Base-by-base conservation (phyloP, 176 grass and related monocot species). In the Eleusine indica region DNA sequence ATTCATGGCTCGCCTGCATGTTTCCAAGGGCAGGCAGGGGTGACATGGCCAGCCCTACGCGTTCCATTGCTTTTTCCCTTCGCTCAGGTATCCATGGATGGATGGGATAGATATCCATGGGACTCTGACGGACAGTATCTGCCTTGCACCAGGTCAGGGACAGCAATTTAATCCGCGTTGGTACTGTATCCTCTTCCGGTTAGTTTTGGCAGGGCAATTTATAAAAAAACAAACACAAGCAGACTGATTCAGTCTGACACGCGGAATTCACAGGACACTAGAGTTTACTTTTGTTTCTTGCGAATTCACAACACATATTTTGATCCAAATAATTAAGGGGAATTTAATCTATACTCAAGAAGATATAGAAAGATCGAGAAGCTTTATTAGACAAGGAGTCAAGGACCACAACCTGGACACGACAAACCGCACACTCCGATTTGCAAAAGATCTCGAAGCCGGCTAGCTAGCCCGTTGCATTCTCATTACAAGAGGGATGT, bases 1-100 rank as follows among this genome's bases (percentile, higher is more conserved):
- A 87, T 77, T 87, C 28, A 87, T 71, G 65, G 43, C 79, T 64
- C 1, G 42, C 54, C 53, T 82, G 73, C 65, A 53, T 82, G 32
- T 82, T 87, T 77, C 66, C 56, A 87, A 75, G 61, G 77, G 53
- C 53, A 7, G 18, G 77, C 84, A 57, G 56, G 35, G 38, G 57
- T 74, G 74, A 39, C 41, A 40, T 17, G 25, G 16, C n/a, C 21
- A 40, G 32, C 6, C 65, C 5, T 30, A 15, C 68, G 62, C 54
- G 57, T 39, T 73, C 53, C 15, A 1, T 73, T 54, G 30, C 57
- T 73, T 57, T 73, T 86, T 48, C 21, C 28, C 72, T 25, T 3
- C 35, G 40, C 52, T 61, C 51, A 49, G 41, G 68, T 41, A 46
- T 13, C 53, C 56, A 22, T 25, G 58, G 58, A 28, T 62, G 54